A percentile compares a stretch with the other conserved stretches of the same genome.
Conservation (phyloP, 2,329 filamentous ascomycete genomes). For the Trichoderma sp. region DNA sequence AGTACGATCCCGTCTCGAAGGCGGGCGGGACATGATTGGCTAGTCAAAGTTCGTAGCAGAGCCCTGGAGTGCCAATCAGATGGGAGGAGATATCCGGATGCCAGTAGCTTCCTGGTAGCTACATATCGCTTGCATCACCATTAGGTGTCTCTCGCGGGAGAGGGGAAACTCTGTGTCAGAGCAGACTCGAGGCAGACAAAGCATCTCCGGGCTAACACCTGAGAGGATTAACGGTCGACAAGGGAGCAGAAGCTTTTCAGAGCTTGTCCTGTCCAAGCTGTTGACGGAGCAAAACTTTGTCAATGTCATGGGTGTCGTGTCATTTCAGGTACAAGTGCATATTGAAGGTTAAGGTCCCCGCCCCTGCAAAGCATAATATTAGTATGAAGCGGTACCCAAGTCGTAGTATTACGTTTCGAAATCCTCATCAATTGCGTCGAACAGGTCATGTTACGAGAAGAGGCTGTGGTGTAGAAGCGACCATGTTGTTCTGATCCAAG, state of each 20-base stretch:
- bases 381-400: background rate
- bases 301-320: background rate
- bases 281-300: background rate
- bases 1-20: background rate
- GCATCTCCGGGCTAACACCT: background rate
- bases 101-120: background rate
- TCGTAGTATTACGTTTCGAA: background rate
- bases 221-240: background rate
- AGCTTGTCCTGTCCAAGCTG: background rate
- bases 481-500: background rate
- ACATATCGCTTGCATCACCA: slow-evolving; percentile 4
- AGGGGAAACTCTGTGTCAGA: background rate
- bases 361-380: slow-evolving; percentile 1
- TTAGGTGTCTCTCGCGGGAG: background rate
- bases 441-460: background rate
- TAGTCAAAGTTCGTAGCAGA: slow-evolving; percentile 2
- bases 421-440: background rate
- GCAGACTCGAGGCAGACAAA: background rate
- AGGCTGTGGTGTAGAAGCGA: background rate
- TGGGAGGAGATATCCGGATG: background rate
- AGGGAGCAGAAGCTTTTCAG: background rate
- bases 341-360: background rate
- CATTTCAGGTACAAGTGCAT: background rate
- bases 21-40: background rate
- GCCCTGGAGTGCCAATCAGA: background rate